Evolutionary conservation across 2,329 filamentous ascomycete genomes (phyloP).

Genomic region (Dryadomyces quercivorus): DNA sequence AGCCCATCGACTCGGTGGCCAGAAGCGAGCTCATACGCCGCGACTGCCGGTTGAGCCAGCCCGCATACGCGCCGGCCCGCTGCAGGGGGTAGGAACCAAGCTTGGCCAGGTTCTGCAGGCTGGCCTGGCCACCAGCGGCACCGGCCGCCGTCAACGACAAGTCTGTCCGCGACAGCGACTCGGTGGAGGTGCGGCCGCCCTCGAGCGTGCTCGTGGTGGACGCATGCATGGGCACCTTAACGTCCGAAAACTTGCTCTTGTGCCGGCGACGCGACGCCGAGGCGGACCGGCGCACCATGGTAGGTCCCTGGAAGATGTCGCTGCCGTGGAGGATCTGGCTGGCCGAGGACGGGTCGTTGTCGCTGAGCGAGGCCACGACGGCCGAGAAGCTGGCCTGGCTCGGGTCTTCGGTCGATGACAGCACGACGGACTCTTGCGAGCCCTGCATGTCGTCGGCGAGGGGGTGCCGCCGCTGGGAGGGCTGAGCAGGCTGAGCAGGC

Average conservation of each 20-base stretch:
- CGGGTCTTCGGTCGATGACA: constrained; percentile 52
- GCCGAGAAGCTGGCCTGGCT: constrained; percentile 50
- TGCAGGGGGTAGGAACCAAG: constrained; percentile 69
- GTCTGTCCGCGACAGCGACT: constrained; percentile 12
- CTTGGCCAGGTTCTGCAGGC: constrained; percentile 38
- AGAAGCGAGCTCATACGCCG: constrained; percentile 72
- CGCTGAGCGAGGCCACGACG: constrained; percentile 53
- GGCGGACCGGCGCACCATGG: constrained; percentile 38
- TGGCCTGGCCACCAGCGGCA: constrained; percentile 25
- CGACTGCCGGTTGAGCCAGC: constrained; percentile 67
- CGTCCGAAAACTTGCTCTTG: background rate
- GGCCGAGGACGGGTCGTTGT: constrained; percentile 67
- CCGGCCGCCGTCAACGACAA: background rate
- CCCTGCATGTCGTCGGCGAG: background rate
- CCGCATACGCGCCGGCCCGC: constrained; percentile 70
- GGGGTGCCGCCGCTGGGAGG: background rate
- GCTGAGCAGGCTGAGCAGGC: background rate
- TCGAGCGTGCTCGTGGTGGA: background rate
- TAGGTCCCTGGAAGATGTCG: constrained; percentile 76
- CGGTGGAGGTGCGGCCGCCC: background rate
- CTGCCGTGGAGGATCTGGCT: constrained; percentile 84
- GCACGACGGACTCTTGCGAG: constrained; percentile 48
- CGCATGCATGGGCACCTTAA: background rate
- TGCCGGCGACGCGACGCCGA: constrained; percentile 22
- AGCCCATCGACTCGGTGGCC: constrained; percentile 87